Base-by-base conservation (phyloP, 75 land plant species). In the Selaginella tamariscina region DNA sequence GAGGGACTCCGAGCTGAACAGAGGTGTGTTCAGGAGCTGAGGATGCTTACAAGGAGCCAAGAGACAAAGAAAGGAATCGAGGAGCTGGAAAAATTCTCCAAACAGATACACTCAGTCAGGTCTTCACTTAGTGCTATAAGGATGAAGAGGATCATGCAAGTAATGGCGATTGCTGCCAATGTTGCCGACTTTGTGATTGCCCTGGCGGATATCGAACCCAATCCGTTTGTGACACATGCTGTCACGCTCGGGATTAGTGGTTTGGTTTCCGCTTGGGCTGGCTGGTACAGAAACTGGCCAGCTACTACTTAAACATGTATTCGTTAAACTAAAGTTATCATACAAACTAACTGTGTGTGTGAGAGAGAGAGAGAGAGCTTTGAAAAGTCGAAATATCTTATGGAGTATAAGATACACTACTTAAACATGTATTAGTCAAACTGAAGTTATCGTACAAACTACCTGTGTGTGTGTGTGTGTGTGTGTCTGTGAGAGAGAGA, bases 251-350 rank as follows among this genome's bases (percentile, higher is more conserved):
- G 98, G 5, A 76, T 89, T 24, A 85, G 90, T 71, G 98, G 98
- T 0, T 69, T 94, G 55, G 95, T 90, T 27, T 94, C 98, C 54
- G 98, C 98, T 2, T 94, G 95, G 98, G 83, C 98, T 44, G 98
- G 98, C n/a, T 94, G 98, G 98, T 94, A 94, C 44, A 79, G 88
- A 62, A 89, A 88, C 76, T 94, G 98, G 98, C 98, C 98, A 32
- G 73, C 24, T n/a, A 26, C 72, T 29, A 27, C 20, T 60, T 60
- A 60, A 27, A 23, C 29, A 29, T 27, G 64, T 29, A 60, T 60
- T 29, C 64, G n/a, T n/a, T n/a, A n/a, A n/a, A n/a, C n/a, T n/a
- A n/a, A n/a, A n/a, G n/a, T n/a, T n/a, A n/a, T n/a, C n/a, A n/a
- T n/a, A n/a, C n/a, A n/a, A n/a, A n/a, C n/a, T n/a, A n/a, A n/a